A percentile compares a stretch with the other conserved stretches of the same genome.
Conservation (phyloP, 2,329 filamentous ascomycete species). For the Phialemonium atrogriseum region DNA sequence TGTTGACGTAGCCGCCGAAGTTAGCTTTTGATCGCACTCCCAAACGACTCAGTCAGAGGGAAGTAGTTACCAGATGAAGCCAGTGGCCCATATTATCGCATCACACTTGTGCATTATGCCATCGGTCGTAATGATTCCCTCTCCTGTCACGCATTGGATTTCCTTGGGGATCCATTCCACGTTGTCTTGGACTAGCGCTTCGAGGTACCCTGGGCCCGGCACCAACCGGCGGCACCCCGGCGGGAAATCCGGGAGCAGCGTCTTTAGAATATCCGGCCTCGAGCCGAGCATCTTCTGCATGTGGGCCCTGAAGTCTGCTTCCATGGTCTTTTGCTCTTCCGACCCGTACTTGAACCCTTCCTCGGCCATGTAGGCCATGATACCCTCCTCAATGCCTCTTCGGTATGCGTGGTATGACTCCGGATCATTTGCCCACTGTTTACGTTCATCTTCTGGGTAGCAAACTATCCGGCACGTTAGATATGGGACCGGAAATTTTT, state of each 20-base stretch:
- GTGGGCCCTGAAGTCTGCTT: constrained; percentile 14
- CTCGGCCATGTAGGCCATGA: constrained; percentile 16
- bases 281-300: constrained; percentile 20
- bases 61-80: background rate
- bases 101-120: background rate
- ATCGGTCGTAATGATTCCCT: background rate
- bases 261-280: constrained; percentile 6
- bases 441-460: no score
- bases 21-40: no score
- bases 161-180: constrained; percentile 21
- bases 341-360: constrained; percentile 20
- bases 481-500: no score
- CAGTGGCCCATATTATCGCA: background rate
- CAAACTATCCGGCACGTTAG: no score
- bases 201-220: constrained; percentile 14
- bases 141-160: constrained; percentile 19
- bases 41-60: no score
- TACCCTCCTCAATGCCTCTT: constrained; percentile 22
- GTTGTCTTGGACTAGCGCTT: constrained; percentile 17
- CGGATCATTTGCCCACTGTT: constrained; percentile 23
- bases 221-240: constrained; percentile 13
- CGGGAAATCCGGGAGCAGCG: constrained; percentile 12
- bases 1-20: background rate
- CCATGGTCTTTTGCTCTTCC: constrained; percentile 20
- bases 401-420: constrained; percentile 23